Base-by-base conservation (phyloP, 1,284 basidiomycete genomes). In the Filobasidium uniguttulatum region DNA sequence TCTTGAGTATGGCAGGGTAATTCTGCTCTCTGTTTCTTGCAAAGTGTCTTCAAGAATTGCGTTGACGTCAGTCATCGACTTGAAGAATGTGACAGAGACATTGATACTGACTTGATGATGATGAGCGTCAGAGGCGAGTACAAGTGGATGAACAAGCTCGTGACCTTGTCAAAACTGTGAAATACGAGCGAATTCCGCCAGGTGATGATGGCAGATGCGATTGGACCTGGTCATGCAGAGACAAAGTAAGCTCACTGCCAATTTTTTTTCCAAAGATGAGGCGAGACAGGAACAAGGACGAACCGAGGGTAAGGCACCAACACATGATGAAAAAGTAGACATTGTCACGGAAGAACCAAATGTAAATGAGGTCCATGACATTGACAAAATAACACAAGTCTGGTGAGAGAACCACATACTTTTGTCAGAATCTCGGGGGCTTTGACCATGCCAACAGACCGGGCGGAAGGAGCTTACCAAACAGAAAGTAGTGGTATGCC, bases 121-220 rank as follows among this genome's bases (percentile, higher is more conserved):
- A 84, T 87, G 60, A 96, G 83, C 1, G 81, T 79, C 54, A 89
- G 76, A 0, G 89, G 85, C 0, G 85, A 78, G 60, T 91, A 68
- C 53, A 93, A 81, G 63, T 93, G 89, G 37, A 93, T 78, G 70
- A 89, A 93, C 17, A 93, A 68, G 10, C 84, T 87, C 4, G 85
- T 91, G 61, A 91, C 84, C 65, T 93, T 93, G 65, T 96, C 90
- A 50, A 80, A 76, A 59, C 90, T 88, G 63, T 94, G 90, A 70
- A 94, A 94, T 5, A 94, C 90, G n/a, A 91, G 77, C 26, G 67
- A 88, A 63, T 96, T 96, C 54, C 91, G 76, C 90, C 90, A 96
- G 3, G 91, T 94, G 58, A 93, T 86, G 40, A 96, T 87, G 0
- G 88, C 87, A 56, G 84, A 88, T 0, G 87, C 91, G 30, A 96